Percentiles rank a stretch among this genome's conserved stretches.
Evolutionary conservation across 2,329 filamentous ascomycete genomes (phyloP).

Genomic region (Colletotrichum tropicale): DNA sequence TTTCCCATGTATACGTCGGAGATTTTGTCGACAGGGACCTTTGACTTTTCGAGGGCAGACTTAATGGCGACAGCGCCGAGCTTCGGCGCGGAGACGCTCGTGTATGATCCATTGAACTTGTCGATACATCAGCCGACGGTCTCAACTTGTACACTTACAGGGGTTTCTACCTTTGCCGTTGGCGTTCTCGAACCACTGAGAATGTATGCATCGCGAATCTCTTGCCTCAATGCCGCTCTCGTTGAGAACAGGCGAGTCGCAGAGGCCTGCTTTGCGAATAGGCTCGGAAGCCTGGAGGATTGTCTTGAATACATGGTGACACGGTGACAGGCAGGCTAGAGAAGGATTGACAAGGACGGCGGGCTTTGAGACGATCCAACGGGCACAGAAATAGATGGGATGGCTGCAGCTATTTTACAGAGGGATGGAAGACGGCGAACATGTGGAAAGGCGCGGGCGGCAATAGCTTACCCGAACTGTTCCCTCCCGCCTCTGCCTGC

Average conservation of each 20-base stretch:
- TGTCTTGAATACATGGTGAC: conserved; percentile 35
- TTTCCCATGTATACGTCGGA: conserved; percentile 98
- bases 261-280: conserved; percentile 43
- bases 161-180: conserved; percentile 74
- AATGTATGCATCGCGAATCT: conserved; percentile 93
- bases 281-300: conserved; percentile 36
- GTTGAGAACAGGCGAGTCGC: conserved; percentile 52
- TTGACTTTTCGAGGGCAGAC: conserved; percentile 85
- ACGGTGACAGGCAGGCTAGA: neutral
- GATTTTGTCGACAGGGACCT: conserved; percentile 79
- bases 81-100: conserved; percentile 81
- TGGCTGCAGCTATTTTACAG: conserved; percentile 1
- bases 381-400: conserved; percentile 3
- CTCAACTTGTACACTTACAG: neutral
- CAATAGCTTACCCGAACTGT: neutral
- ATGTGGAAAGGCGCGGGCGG: conserved; percentile 14
- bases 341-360: neutral
- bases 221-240: conserved; percentile 52
- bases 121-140: conserved; percentile 13
- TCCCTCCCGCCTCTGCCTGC: neutral
- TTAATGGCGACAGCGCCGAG: conserved; percentile 93
- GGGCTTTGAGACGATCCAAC: neutral
- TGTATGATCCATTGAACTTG: conserved; percentile 93
- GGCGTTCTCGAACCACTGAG: conserved; percentile 89
- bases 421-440: conserved; percentile 3